phyloP scores from a whole-genome alignment of 2,329 filamentous ascomycete species.

The Paracamarosporium sp. region DNA sequence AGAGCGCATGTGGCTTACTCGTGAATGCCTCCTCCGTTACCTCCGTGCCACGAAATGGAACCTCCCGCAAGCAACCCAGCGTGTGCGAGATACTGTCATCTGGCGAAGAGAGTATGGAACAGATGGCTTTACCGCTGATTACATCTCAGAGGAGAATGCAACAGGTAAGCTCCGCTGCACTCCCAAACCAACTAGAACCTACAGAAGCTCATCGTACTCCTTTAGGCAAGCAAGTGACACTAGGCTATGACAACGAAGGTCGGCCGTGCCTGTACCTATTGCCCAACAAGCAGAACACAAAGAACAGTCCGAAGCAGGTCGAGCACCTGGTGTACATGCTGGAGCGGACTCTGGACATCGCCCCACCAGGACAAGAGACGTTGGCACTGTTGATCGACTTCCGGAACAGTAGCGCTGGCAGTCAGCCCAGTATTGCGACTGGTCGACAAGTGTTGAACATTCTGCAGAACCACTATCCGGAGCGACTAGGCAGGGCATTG shows the following conservation, averaged over 20 bases:
- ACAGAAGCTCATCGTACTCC: neutral
- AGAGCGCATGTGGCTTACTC: conserved; percentile 89
- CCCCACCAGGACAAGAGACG: conserved; percentile 86
- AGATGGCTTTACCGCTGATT: conserved; percentile 75
- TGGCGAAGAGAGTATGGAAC: conserved; percentile 94
- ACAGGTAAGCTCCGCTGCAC: conserved; percentile 59
- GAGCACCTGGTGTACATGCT: conserved; percentile 97
- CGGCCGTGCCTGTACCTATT: conserved; percentile 92
- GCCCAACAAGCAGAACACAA: conserved; percentile 91
- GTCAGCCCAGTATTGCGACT: conserved; percentile 77
- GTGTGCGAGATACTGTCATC: conserved; percentile 79
- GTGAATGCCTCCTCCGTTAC: conserved; percentile 91
- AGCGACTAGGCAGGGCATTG: conserved; percentile 85
- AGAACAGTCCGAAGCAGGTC: conserved; percentile 82
- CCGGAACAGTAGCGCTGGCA: conserved; percentile 76
- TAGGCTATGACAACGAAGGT: conserved; percentile 84
- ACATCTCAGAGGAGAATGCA: conserved; percentile 92
- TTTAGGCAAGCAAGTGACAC: conserved; percentile 81
- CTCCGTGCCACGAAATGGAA: conserved; percentile 91
- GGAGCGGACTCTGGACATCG: conserved; percentile 85
- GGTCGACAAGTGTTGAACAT: conserved; percentile 87
- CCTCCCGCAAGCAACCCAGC: conserved; percentile 74
- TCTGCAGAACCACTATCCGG: conserved; percentile 94
- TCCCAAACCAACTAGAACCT: neutral
- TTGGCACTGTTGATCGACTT: conserved; percentile 91